Base-by-base conservation (phyloP, 2,329 filamentous ascomycete genomes). In the Microdochium paspali region DNA sequence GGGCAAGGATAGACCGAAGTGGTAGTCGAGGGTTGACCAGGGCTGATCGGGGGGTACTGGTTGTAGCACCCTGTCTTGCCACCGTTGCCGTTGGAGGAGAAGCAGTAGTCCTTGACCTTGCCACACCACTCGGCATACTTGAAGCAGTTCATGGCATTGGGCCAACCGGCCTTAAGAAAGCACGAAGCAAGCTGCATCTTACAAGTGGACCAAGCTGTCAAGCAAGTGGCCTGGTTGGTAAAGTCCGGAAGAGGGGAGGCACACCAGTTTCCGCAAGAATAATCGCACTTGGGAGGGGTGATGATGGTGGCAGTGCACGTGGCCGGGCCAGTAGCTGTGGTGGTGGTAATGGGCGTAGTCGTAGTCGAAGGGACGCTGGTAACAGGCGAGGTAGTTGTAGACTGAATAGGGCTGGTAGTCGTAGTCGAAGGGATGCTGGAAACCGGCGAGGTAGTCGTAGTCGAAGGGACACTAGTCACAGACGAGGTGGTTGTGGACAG, bases 181-280 rank as follows among this genome's bases (percentile, higher is more conserved):
- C 76, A 80, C 35, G 72, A 67, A 43, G 68, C 62, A 18, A 72
- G 57, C 59, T 77, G 73, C 47, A 76, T 58, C 24, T 60, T 58
- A 56, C 73, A 76, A 47, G 65, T 68, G 48, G 69, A 67, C 52
- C 65, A 66, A 21, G 71, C 68, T 10, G 52, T 53, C 45, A 61
- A 55, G 59, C 76, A 80, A 43, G 61, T 59, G 39, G 56, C 51
- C 48, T 63, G 52, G 56, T 76, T 65, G 35, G 59, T 58, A 62
- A 70, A 80, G 53, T 70, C 62, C 23, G 74, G 75, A 12, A 79
- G 58, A 13, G 73, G 66, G 43, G 65, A 66, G 31, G 68, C 69
- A 57, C 74, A 78, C 74, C 76, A 80, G 50, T 67, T 70, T 44
- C 76, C 77, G 52, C 71, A 72, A 53, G 70, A 64, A 61, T 76